Evolutionary conservation across 768 basidiomycete genomes (phyloP).

Genomic region (Mycena belliarum): DNA sequence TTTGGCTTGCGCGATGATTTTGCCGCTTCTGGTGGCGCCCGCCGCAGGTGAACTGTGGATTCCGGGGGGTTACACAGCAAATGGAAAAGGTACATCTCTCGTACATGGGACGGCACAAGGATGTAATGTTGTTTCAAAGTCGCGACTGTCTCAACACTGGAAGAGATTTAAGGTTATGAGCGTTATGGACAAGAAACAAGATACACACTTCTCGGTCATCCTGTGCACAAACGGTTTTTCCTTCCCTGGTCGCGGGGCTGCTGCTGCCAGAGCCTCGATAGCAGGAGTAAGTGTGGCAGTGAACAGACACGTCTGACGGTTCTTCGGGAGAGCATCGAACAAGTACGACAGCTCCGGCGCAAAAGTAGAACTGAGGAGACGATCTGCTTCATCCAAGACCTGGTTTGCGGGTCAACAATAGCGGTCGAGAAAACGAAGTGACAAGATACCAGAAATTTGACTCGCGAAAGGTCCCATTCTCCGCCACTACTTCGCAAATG

Average conservation of each 20-base stretch:
- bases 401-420: slow-evolving; percentile 30
- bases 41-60: slow-evolving; percentile 67
- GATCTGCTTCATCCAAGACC: slow-evolving; percentile 97
- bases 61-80: slow-evolving; percentile 88
- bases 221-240: slow-evolving; percentile 84
- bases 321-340: slow-evolving; percentile 73
- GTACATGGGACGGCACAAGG: slow-evolving; percentile 91
- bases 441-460: slow-evolving; percentile 62
- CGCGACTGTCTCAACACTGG: slow-evolving; percentile 85
- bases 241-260: slow-evolving; percentile 79
- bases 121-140: slow-evolving; percentile 88
- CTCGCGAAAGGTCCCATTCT: slow-evolving; percentile 82
- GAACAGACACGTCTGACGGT: slow-evolving; percentile 95
- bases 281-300: slow-evolving; percentile 92
- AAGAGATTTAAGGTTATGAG: slow-evolving; percentile 4
- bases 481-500: slow-evolving; percentile 75
- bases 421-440: not conserved
- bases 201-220: slow-evolving; percentile 67
- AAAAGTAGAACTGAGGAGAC: slow-evolving; percentile 87
- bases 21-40: slow-evolving; percentile 55
- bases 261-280: slow-evolving; percentile 75
- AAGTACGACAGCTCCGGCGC: slow-evolving; percentile 79
- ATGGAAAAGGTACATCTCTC: slow-evolving; percentile 89
- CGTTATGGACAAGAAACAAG: not conserved
- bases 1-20: slow-evolving; percentile 36